Percentiles rank a stretch among this genome's conserved stretches.
Conservation (phyloP, 208 protist genomes). For the Sergeia podlipaevii region DNA sequence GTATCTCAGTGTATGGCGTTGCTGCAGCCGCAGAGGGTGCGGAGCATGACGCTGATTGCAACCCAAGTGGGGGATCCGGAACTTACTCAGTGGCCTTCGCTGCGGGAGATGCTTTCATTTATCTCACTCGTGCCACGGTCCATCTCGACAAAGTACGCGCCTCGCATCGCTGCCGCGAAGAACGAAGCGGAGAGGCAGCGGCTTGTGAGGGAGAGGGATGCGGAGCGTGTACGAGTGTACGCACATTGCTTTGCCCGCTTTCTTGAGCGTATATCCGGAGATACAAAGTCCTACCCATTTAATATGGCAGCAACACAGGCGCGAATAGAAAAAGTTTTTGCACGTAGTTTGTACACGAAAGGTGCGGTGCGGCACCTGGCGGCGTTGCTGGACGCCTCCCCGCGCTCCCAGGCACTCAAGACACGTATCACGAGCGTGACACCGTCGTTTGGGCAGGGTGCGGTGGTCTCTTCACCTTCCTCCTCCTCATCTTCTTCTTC, state of each 20-base stretch:
- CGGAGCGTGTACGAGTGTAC: slow-evolving; percentile 25
- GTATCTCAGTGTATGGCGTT: slow-evolving; percentile 65
- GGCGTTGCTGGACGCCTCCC: slow-evolving; percentile 41
- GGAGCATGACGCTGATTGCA: slow-evolving; percentile 41
- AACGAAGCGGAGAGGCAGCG: slow-evolving; percentile 21
- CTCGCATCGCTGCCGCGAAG: slow-evolving; percentile 17
- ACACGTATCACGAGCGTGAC: slow-evolving; percentile 23
- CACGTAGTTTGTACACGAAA: slow-evolving; percentile 35
- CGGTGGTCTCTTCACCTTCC: neutral
- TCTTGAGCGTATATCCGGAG: slow-evolving; percentile 28
- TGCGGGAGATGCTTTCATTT: slow-evolving; percentile 36
- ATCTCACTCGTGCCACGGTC: slow-evolving; percentile 28
- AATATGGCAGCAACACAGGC: slow-evolving; percentile 16
- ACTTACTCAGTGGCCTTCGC: slow-evolving; percentile 28
- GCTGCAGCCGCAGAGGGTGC: slow-evolving; percentile 33
- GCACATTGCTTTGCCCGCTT: slow-evolving; percentile 28
- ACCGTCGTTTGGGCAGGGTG: neutral
- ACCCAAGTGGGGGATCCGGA: slow-evolving; percentile 27
- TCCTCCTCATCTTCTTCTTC: neutral
- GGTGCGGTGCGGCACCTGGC: slow-evolving; percentile 52
- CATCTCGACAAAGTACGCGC: slow-evolving; percentile 22
- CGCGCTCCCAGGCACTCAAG: slow-evolving; percentile 19
- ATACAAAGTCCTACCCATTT: slow-evolving; percentile 31
- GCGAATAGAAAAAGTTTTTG: slow-evolving; percentile 38
- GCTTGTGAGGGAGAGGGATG: slow-evolving; percentile 21